phyloP scores from a whole-genome alignment of 345 rosid genomes.

The Erysimum cheiranthoides region DNA sequence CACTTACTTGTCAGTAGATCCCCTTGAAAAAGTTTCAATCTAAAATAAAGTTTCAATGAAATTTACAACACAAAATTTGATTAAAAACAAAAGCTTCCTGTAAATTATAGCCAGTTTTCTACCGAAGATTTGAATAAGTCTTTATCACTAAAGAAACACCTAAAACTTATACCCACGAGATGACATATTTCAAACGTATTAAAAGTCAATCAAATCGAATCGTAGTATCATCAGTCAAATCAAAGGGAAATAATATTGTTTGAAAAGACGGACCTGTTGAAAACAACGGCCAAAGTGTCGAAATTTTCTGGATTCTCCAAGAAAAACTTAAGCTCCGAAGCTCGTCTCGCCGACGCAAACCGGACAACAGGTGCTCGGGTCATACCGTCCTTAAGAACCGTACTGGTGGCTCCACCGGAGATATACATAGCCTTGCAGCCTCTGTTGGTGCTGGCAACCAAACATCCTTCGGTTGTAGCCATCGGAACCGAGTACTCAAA shows the following conservation, averaged over 20 bases:
- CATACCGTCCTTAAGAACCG: slow-evolving; percentile 75
- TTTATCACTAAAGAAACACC: background rate
- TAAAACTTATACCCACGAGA: background rate
- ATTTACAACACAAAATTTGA: background rate
- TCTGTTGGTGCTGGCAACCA: slow-evolving; percentile 91
- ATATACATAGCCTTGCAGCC: slow-evolving; percentile 84
- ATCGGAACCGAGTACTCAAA: slow-evolving; percentile 84
- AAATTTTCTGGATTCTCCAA: slow-evolving; percentile 70
- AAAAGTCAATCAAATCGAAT: slow-evolving; percentile 13
- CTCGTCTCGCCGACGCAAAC: slow-evolving; percentile 61
- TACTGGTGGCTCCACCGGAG: slow-evolving; percentile 78
- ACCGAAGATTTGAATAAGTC: background rate
- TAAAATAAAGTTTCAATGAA: background rate
- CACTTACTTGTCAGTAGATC: slow-evolving; percentile 16
- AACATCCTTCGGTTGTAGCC: slow-evolving; percentile 98
- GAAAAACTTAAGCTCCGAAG: slow-evolving; percentile 80
- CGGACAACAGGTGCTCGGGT: slow-evolving; percentile 87
- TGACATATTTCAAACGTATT: slow-evolving; percentile 7
- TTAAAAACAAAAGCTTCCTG: background rate
- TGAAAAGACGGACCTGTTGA: slow-evolving; percentile 60
- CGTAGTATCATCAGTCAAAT: background rate
- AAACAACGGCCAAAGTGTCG: slow-evolving; percentile 70
- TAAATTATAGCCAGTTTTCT: background rate
- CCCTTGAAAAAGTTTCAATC: background rate
- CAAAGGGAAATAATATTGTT: background rate